A percentile compares a stretch with the other conserved stretches of the same genome.
phyloP scores from a whole-genome alignment of 139 green algal species.

The Nannochloris sp. region DNA sequence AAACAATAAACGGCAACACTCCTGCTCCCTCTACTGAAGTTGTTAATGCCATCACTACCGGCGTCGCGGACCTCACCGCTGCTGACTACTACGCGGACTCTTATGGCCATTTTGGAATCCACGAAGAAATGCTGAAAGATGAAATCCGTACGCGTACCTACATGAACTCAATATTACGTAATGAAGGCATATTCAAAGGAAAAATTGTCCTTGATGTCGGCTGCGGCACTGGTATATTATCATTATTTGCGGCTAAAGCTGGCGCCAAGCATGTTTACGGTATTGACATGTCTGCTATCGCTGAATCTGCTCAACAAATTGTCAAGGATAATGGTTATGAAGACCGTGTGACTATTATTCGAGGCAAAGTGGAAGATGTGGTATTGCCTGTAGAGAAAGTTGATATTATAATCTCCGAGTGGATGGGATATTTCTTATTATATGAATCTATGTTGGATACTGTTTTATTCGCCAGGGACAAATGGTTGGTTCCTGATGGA shows the following conservation, averaged over 20 bases:
- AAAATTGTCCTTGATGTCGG: conserved; percentile 92
- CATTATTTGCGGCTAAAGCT: conserved; percentile 78
- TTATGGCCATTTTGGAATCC: conserved; percentile 85
- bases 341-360: conserved; percentile 72
- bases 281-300: conserved; percentile 83
- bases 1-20: too few species aligned
- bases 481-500: conserved; percentile 71
- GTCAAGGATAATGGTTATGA: conserved; percentile 69
- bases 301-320: conserved; percentile 75
- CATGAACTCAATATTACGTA: conserved; percentile 76
- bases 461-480: conserved; percentile 80
- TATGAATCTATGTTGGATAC: conserved; percentile 79
- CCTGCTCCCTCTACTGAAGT: too few species aligned
- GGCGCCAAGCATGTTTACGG: conserved; percentile 87
- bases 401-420: conserved; percentile 87
- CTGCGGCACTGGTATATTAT: conserved; percentile 86
- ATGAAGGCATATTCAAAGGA: conserved; percentile 70
- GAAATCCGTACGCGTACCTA: conserved; percentile 77
- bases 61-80: conserved; percentile 42
- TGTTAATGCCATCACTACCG: too few species aligned
- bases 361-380: conserved; percentile 80
- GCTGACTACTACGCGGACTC: conserved; percentile 88
- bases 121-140: conserved; percentile 95
- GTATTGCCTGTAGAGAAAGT: conserved; percentile 63
- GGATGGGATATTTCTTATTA: conserved; percentile 62